Conservation (phyloP, 306 rosid species). For the Pyrus betulifolia region DNA sequence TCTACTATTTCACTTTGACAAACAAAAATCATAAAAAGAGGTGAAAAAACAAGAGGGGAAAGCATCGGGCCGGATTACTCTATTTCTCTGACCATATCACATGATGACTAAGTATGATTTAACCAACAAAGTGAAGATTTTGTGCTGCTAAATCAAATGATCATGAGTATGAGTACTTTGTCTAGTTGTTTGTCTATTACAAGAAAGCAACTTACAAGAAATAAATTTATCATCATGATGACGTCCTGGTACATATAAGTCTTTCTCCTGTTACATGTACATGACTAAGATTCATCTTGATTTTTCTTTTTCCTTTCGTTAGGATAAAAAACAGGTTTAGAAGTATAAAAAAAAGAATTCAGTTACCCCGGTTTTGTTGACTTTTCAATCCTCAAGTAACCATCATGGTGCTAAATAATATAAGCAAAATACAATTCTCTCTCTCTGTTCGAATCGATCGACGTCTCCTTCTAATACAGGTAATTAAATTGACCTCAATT, state of each 20-base stretch:
- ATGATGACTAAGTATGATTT: too few species aligned
- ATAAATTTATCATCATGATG: rapidly evolving
- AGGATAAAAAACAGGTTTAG: not conserved
- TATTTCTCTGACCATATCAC: too few species aligned
- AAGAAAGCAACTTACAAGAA: too few species aligned
- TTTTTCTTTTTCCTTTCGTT: not conserved
- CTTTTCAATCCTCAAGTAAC: not conserved
- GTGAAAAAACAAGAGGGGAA: too few species aligned
- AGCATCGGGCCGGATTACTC: too few species aligned
- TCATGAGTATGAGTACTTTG: too few species aligned
- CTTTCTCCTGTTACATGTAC: not conserved
- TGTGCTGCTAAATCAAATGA: too few species aligned
- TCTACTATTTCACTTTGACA: too few species aligned
- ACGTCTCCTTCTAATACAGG: not conserved
- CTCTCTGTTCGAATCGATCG: not conserved
- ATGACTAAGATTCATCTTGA: not conserved
- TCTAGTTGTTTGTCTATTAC: too few species aligned
- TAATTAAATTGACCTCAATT: not conserved
- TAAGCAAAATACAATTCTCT: not conserved
- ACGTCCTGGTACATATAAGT: too few species aligned
- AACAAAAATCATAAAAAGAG: too few species aligned
- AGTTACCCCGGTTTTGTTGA: not conserved
- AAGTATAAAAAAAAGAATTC: not conserved
- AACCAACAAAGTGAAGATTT: too few species aligned
- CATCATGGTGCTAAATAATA: not conserved